Evolutionary conservation across 2,329 filamentous ascomycete species (phyloP), one percentile per base, ranked within the genome.

Genomic region (Ophiocordyceps camponoti-rufipedis): DNA sequence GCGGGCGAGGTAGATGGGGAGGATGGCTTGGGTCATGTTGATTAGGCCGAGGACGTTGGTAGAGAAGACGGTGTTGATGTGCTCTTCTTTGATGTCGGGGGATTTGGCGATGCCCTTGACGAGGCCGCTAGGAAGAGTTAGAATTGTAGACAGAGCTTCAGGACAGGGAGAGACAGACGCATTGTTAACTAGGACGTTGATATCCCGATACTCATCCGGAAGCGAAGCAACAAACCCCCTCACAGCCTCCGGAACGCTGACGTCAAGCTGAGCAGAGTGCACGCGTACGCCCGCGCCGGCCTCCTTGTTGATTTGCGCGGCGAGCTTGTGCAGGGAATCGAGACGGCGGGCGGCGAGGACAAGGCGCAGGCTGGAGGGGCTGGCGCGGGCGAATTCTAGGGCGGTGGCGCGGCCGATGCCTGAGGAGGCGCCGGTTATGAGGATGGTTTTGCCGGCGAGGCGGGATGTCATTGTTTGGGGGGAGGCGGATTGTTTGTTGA

Each of bases 41-140:
- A 98, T 91, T 32, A 98, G 71, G 28, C 91, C 91, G 2, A 83
- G 91, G 45, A 96, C 88, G 61, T 98, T 98, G 48, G 91, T 96
- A 42, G 75, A 67, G 59, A 95, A 85, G 87, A 96, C 95, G 60
- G 80, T 57, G 55, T 82, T 72, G 55, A 95, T 82, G 65, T 98
- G 89, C 48, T 80, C 79, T 55, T 84, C 72, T 14, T 71, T 72
- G 58, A 98, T 95, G 39, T 85, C 75, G 16, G 88, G 88, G 1
- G 87, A 86, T 58, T 82, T 78, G 44, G 85, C 89, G 12, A 94
- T 76, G 51, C 87, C 88, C 63, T 84, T 89, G 49, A 94, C 89
- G 18, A 95, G 74, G 40, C 89, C 89, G 43, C 85, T 91, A 16
- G 9, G 7, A 39, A 39, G 7, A 39, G 16, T 28, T 8, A 23